Evolutionary conservation across 352 stramenopile genomes (phyloP).

Genomic region (Globisporangium apiculatum): DNA sequence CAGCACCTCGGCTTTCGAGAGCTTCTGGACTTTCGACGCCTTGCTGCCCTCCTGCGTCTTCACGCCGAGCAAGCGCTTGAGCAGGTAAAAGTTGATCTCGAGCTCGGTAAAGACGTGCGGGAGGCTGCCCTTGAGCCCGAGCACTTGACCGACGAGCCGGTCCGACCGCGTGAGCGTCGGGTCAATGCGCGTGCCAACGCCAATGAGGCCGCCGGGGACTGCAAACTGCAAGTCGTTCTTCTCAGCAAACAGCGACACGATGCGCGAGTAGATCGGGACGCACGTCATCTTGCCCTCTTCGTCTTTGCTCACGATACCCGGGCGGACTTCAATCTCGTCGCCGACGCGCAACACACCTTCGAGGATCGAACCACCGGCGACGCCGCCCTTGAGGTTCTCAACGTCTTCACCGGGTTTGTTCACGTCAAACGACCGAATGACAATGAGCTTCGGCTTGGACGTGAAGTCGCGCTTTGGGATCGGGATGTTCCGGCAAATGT

Average conservation of each 20-base stretch:
- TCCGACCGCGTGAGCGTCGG: conserved; percentile 98
- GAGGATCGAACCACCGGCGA: conserved; percentile 90
- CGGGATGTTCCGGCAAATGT: conserved; percentile 98
- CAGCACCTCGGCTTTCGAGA: conserved; percentile 98
- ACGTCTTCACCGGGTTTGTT: conserved; percentile 99
- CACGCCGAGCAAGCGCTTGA: conserved; percentile 98
- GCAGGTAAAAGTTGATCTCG: conserved; percentile 99
- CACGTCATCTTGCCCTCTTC: conserved; percentile 93
- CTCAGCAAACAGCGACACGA: conserved; percentile 98
- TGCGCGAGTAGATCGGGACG: conserved; percentile 90
- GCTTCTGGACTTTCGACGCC: conserved; percentile 98
- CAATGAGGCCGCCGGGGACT: conserved; percentile 98
- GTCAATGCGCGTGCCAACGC: conserved; percentile 99
- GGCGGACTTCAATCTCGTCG: conserved; percentile 99
- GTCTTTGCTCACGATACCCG: conserved; percentile 99
- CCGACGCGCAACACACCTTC: conserved; percentile 96
- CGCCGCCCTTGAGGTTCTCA: conserved; percentile 93
- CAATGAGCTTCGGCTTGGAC: conserved; percentile 96
- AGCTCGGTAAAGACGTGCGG: conserved; percentile 99
- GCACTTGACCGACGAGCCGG: conserved; percentile 98
- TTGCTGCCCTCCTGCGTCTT: conserved; percentile 99
- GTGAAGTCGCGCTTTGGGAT: conserved; percentile 98
- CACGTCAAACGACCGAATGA: conserved; percentile 99
- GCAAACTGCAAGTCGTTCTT: conserved; percentile 99
- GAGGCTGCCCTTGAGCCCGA: conserved; percentile 96